phyloP scores from a whole-genome alignment of 768 basidiomycete species.

The Fomitopsis serialis region DNA sequence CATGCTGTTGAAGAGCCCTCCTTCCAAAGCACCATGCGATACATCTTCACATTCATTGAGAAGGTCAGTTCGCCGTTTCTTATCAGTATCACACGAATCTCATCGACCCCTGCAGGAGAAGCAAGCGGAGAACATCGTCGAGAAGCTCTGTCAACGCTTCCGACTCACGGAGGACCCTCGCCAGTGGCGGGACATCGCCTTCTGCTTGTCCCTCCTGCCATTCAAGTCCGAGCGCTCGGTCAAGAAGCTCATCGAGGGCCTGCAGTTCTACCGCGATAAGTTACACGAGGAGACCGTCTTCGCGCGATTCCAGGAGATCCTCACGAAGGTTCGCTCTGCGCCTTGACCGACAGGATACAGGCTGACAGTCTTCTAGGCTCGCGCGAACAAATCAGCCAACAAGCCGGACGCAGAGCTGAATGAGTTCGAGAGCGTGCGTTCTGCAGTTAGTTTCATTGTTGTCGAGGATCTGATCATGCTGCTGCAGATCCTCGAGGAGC shows the following conservation, averaged over 20 bases:
- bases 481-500: slow-evolving; percentile 74
- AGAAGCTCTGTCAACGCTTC: slow-evolving; percentile 97
- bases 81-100: background rate
- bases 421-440: slow-evolving; percentile 81
- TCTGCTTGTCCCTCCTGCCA: slow-evolving; percentile 87
- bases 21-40: slow-evolving; percentile 90
- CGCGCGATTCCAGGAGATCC: slow-evolving; percentile 79
- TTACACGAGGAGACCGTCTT: slow-evolving; percentile 84
- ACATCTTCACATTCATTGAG: slow-evolving; percentile 96
- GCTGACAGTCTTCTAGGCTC: slow-evolving; percentile 44
- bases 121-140: slow-evolving; percentile 95
- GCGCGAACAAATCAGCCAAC: slow-evolving; percentile 85
- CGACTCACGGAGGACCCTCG: slow-evolving; percentile 79
- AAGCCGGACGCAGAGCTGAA: slow-evolving; percentile 92
- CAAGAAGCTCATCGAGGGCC: slow-evolving; percentile 91
- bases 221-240: slow-evolving; percentile 97
- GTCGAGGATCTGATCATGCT: background rate
- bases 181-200: slow-evolving; percentile 98
- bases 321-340: slow-evolving; percentile 63
- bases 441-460: background rate
- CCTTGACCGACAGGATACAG: background rate
- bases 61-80: slow-evolving; percentile 50
- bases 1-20: slow-evolving; percentile 90
- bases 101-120: slow-evolving; percentile 65
- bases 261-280: slow-evolving; percentile 95